Base-by-base conservation (phyloP, 2,329 filamentous ascomycete genomes). In the Aureobasidium leucospermi region DNA sequence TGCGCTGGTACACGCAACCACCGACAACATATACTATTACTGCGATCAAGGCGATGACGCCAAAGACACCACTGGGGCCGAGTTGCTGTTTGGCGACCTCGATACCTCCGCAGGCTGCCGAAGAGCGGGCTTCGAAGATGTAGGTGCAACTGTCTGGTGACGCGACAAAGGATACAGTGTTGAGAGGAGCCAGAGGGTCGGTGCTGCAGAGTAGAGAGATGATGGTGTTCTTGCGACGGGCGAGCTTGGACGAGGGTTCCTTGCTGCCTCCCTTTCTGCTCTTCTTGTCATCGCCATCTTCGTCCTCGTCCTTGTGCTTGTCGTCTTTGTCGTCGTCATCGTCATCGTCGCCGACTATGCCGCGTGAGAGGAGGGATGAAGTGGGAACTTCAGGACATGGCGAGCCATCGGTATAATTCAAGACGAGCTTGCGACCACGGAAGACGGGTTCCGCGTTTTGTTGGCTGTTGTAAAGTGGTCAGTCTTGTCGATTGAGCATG, bases 121-220 rank as follows among this genome's bases (percentile, higher is more conserved):
- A 81, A 28, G 90, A 94, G 64, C 93, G 88, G 52, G 92, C 87
- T 73, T 97, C 92, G 76, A 99, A 99, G 74, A 96, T 89, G 75
- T 97, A 99, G 32, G 90, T 85, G 79, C 94, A 99, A 62, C 95
- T 87, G 70, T 97, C 92, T 42, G 89, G 87, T 62, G 68, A 72
- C 6, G 92, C 87, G 61, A 97, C 87, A 71, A 96, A 99, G 19
- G 89, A 90, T 39, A 94, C 79, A 4, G 83, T 81, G 4, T 91
- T 86, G 42, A 83, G 80, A 4, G 83, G 82, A 32, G 80, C 81
- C 1, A 86, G 78, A 1, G 89, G 85, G 67, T 96, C 91, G 63
- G 84, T 85, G 70, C 96, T 92, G 78, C 94, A 99, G 65, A 94
- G 86, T 71, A 97, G 93, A 28, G 91, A 94, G 73, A 99, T 90